These are phyloP conservation scores for Trypanosoma avium DNA, from an alignment of 208 protist genomes.

Conservation along the genomic window DNA sequence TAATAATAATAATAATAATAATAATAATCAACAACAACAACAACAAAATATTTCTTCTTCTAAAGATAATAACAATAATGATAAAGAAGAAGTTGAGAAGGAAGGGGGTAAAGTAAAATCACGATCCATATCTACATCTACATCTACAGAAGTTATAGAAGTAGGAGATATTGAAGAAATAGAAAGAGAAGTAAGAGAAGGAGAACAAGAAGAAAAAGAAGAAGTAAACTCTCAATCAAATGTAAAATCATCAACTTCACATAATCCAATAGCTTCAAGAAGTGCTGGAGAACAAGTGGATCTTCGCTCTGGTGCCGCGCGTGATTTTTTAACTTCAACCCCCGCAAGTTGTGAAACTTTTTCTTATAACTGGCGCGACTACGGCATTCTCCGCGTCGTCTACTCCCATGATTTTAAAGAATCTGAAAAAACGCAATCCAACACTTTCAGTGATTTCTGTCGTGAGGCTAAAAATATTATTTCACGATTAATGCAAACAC, in stretches of 20 bases:
- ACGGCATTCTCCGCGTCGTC: constrained; percentile 49
- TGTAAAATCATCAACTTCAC: too few relatives aligned
- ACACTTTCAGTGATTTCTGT: constrained; percentile 9
- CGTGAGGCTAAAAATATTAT: neutral
- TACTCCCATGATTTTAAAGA: constrained; percentile 47
- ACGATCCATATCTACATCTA: too few relatives aligned
- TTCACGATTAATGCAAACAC: constrained; percentile 35
- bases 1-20: too few relatives aligned
- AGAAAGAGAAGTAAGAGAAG: too few relatives aligned
- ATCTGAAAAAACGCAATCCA: neutral
- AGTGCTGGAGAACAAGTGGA: neutral
- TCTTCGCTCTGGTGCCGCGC: neutral
- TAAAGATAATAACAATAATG: too few relatives aligned
- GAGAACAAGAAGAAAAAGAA: neutral
- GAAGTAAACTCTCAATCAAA: neutral
- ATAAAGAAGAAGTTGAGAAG: too few relatives aligned
- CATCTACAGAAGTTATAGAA: too few relatives aligned
- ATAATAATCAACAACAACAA: too few relatives aligned
- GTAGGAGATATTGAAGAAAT: too few relatives aligned
- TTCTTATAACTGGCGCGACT: constrained; percentile 57
- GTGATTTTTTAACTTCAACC: neutral
- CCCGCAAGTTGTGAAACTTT: constrained; percentile 11
- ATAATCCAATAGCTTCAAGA: too few relatives aligned
- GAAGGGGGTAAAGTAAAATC: too few relatives aligned
- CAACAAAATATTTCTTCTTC: neutral